Percentiles rank a stretch among this genome's conserved stretches.
These are phyloP conservation scores for Colletotrichum orchidophilum DNA, from an alignment of 2,329 filamentous ascomycete genomes.

Conservation along the genomic window DNA sequence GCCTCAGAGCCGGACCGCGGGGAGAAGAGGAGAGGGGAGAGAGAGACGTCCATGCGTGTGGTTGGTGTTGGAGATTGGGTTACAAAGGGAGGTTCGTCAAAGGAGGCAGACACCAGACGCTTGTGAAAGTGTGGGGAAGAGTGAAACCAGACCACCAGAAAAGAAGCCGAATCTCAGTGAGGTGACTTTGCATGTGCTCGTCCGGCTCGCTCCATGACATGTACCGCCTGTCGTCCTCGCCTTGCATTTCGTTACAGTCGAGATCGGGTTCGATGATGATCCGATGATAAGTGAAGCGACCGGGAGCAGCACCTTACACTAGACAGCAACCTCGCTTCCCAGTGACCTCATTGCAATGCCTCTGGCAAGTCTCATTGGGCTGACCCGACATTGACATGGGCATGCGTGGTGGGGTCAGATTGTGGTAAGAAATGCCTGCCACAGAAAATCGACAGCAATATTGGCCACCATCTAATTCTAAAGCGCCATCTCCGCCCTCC, in stretches of 20 bases:
- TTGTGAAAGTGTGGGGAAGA: constrained; percentile 44
- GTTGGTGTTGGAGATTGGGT: constrained; percentile 22
- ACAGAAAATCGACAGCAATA: background rate
- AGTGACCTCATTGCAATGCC: constrained; percentile 6
- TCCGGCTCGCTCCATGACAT: constrained; percentile 7
- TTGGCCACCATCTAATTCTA: background rate
- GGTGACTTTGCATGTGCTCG: constrained; percentile 31
- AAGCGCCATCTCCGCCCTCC: background rate
- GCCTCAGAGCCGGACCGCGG: constrained; percentile 31
- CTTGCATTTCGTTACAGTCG: background rate
- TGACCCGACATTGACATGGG: background rate
- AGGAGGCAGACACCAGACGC: constrained; percentile 22
- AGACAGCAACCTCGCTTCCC: background rate
- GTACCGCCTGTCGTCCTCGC: background rate
- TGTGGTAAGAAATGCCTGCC: constrained; percentile 21
- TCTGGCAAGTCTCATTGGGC: background rate
- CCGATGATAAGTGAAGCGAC: background rate
- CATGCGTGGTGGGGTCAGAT: constrained; percentile 9
- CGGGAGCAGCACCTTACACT: background rate
- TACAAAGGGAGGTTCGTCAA: constrained; percentile 19
- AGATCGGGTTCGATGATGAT: background rate
- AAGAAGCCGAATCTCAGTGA: background rate
- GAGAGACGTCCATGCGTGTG: constrained; percentile 12
- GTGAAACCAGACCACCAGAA: constrained; percentile 13
- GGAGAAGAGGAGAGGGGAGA: constrained; percentile 16